Conservation (phyloP, 2,329 filamentous ascomycete genomes). For the Hypoxylon sp. region DNA sequence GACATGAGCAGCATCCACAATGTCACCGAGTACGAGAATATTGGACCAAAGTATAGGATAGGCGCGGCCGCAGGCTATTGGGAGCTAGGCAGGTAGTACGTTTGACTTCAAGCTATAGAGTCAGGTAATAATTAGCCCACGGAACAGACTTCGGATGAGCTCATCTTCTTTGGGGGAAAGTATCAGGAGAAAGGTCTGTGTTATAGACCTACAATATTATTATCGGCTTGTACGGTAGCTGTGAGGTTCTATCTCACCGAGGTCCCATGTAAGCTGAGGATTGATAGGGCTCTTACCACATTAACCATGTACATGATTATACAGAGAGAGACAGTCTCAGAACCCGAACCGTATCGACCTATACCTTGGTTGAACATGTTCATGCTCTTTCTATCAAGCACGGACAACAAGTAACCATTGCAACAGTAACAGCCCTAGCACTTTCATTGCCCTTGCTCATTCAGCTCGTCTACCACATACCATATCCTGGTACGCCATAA, state of each 20-base stretch:
- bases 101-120: not conserved
- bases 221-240: conserved; percentile 12
- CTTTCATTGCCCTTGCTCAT: conserved; percentile 18
- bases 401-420: conserved; percentile 18
- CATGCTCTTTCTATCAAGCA: conserved; percentile 37
- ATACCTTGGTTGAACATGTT: conserved; percentile 42
- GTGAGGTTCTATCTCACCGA: conserved; percentile 30
- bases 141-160: not conserved
- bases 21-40: conserved; percentile 3
- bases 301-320: conserved; percentile 18
- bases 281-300: conserved; percentile 32
- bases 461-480: conserved; percentile 32
- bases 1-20: conserved; percentile 1
- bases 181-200: not conserved
- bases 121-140: not conserved
- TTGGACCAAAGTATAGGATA: conserved; percentile 1
- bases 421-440: conserved; percentile 3
- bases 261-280: conserved; percentile 32
- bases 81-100: not conserved
- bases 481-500: conserved; percentile 17
- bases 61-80: not conserved
- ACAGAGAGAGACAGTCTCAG: conserved; percentile 14
- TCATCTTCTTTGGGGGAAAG: not conserved
- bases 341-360: conserved; percentile 30
- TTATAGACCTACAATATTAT: not conserved